Conservation (phyloP, 371 early-diverging fungal genomes). For the Fennellomyces sp. region DNA sequence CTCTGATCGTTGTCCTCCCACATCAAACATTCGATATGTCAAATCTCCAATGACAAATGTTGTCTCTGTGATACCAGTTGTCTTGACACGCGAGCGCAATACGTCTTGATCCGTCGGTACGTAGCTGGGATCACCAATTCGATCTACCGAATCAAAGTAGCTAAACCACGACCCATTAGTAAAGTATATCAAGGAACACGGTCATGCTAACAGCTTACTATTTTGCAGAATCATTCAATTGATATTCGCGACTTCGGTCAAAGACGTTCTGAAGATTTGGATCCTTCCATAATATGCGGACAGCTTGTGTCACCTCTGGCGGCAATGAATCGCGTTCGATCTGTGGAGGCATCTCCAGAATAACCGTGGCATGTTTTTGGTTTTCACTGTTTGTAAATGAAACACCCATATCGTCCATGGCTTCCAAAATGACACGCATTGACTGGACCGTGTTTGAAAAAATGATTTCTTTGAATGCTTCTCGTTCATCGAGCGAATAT, state of each 20-base stretch:
- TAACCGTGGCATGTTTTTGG: conserved; percentile 63
- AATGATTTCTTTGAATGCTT: conserved; percentile 91
- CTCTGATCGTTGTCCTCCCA: conserved; percentile 89
- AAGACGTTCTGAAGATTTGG: conserved; percentile 77
- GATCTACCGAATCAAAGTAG: conserved; percentile 93
- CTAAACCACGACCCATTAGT: conserved; percentile 20
- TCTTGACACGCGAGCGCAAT: conserved; percentile 80
- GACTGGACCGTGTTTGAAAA: conserved; percentile 95
- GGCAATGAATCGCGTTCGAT: conserved; percentile 81
- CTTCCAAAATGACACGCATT: conserved; percentile 92
- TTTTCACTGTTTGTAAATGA: conserved; percentile 61
- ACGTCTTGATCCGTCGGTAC: conserved; percentile 88
- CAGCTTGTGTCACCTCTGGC: conserved; percentile 71
- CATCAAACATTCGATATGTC: conserved; percentile 90
- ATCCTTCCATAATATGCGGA: conserved; percentile 83
- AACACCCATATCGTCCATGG: conserved; percentile 86
- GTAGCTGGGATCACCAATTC: conserved; percentile 77
- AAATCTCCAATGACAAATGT: conserved; percentile 82
- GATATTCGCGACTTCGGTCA: conserved; percentile 82
- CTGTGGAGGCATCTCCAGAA: conserved; percentile 78
- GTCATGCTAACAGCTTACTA: no score
- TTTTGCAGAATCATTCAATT: conserved; percentile 85
- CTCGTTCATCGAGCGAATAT: conserved; percentile 85
- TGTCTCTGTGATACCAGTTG: conserved; percentile 89
- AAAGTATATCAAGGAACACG: background rate